Evolutionary conservation across 2,329 filamentous ascomycete species (phyloP).

Genomic region (Trichoderma afroharzianum): DNA sequence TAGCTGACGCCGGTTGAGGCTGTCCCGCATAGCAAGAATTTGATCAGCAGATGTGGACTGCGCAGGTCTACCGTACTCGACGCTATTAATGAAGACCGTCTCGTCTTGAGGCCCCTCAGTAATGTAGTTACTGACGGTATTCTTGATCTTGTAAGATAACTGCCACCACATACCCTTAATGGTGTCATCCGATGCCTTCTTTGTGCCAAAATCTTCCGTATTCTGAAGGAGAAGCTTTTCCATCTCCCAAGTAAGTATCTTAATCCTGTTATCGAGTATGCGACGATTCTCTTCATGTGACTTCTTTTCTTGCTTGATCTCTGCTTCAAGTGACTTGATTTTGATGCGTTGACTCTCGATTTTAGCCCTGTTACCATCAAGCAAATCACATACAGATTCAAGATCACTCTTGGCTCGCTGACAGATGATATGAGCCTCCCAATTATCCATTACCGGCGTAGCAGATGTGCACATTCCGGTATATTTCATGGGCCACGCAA

Average conservation of each 20-base stretch:
- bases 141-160: neutral
- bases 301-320: neutral
- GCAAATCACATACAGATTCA: neutral
- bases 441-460: neutral
- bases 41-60: fast-evolving
- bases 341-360: too few relatives aligned
- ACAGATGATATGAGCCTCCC: neutral
- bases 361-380: neutral
- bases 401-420: neutral
- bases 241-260: neutral
- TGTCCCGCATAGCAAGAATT: neutral
- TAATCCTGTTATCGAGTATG: neutral
- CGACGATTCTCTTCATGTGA: neutral
- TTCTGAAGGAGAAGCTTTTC: neutral
- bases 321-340: neutral
- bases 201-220: neutral
- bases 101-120: neutral
- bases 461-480: neutral
- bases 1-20: neutral
- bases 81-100: too few relatives aligned
- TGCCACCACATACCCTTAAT: neutral
- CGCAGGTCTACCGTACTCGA: too few relatives aligned
- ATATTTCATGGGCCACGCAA: fast-evolving
- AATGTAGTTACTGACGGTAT: neutral
- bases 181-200: neutral